Evolutionary conservation across 305 asterid genomes (phyloP), one percentile per base, ranked within the genome.

Genomic region (Fraxinus nigra): DNA sequence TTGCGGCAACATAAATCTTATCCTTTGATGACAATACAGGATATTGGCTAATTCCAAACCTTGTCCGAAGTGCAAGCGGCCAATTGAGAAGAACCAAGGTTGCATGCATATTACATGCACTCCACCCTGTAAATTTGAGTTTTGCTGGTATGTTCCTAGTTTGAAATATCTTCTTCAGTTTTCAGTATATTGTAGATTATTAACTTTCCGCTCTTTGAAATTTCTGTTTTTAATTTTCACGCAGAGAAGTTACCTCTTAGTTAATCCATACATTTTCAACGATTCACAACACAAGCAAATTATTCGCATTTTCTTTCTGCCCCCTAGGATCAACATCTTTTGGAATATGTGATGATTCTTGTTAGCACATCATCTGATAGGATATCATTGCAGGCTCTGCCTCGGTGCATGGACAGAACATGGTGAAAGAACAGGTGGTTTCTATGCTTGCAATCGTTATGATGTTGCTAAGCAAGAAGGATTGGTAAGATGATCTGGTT

Each of bases 61-160:
- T 78, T 94, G 98, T 85, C 98, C 98, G n/a, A 94, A 93, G 85
- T 94, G 98, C 95, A 94, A 94, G 88, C 91, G 98, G 79, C 98
- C 98, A 37, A 94, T 94, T 84, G 98, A 94, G 89, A 94, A 94
- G 90, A 94, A 94, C 83, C 98, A 92, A 85, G 98, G 98, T 82
- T 93, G 98, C 92, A 94, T 93, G 98, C 98, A 94, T 85, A 93
- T 94, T 79, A 94, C 98, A 28, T 94, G 98, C 88, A 94, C 97
- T 46, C 97, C 97, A 75, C 98, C 97, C 70, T 94, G 98, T 86
- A 94, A 94, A 91, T 94, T 93, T 87, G 98, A 94, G 88, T 94
- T 94, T 85, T 94, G 98, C 94, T 94, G 98, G 98, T 92, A 91
- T 79, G 93, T 51, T 79, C 82, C 46, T 85, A 37, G 70, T 81